Percentiles rank a stretch among this genome's conserved stretches.
Evolutionary conservation across 2,329 filamentous ascomycete genomes (phyloP).

Genomic region (Pestalotiopsis sp.): DNA sequence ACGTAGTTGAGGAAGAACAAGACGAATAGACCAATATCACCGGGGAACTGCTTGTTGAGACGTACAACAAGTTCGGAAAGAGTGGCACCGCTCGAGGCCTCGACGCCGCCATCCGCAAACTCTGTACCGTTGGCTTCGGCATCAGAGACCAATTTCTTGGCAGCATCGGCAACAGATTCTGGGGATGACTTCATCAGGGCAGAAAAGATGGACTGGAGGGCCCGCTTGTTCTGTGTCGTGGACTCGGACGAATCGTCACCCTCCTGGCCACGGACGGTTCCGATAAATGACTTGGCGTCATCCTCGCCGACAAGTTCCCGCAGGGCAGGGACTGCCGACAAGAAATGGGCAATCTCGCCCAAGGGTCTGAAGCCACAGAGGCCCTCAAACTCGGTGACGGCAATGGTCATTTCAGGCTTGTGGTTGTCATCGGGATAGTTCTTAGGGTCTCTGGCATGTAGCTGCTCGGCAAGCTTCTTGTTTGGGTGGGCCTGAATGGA

Average conservation of each 20-base stretch:
- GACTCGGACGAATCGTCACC: slow-evolving; percentile 35
- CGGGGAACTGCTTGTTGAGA: slow-evolving; percentile 80
- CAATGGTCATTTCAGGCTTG: slow-evolving; percentile 99
- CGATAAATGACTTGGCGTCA: slow-evolving; percentile 56
- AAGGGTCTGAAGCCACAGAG: slow-evolving; percentile 93
- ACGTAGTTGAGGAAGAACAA: slow-evolving; percentile 98
- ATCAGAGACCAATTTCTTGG: slow-evolving; percentile 68
- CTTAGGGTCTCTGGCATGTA: slow-evolving; percentile 82
- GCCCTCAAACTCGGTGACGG: slow-evolving; percentile 93
- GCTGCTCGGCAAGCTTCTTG: slow-evolving; percentile 86
- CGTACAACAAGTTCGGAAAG: slow-evolving; percentile 76
- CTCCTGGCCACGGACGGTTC: slow-evolving; percentile 53
- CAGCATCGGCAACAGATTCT: slow-evolving; percentile 63
- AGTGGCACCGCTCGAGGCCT: slow-evolving; percentile 66
- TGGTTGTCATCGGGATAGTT: slow-evolving; percentile 99
- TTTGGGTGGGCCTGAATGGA: slow-evolving; percentile 97
- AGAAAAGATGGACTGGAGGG: slow-evolving; percentile 73
- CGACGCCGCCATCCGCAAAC: slow-evolving; percentile 75
- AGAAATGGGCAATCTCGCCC: slow-evolving; percentile 81
- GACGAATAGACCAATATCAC: slow-evolving; percentile 90
- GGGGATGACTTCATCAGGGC: slow-evolving; percentile 77
- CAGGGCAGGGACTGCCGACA: slow-evolving; percentile 58
- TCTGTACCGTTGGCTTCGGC: slow-evolving; percentile 66
- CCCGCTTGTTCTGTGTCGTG: slow-evolving; percentile 68
- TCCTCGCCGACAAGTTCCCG: slow-evolving; percentile 67